Evolutionary conservation across 257 asterid genomes (phyloP).

Genomic region (Fraxinus pennsylvanica): DNA sequence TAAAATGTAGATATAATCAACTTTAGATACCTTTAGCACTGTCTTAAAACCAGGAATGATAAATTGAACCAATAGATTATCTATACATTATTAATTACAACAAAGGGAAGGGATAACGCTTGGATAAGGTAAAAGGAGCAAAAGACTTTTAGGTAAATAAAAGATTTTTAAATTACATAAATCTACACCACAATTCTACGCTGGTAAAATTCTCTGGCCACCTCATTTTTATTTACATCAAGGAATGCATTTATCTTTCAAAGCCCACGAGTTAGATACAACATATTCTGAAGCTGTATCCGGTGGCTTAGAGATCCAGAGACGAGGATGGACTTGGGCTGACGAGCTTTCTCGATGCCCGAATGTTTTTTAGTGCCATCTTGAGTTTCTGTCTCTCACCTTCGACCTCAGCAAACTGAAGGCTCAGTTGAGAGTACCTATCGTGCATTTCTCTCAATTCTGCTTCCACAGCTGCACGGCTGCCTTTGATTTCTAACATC

Average conservation of each 20-base stretch:
- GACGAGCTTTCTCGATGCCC: constrained; percentile 51
- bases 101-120: background rate
- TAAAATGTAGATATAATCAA: too few relatives aligned
- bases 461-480: constrained; percentile 60
- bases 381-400: constrained; percentile 91
- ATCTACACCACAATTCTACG: constrained; percentile 24
- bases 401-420: constrained; percentile 96
- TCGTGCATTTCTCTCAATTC: constrained; percentile 91
- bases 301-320: constrained; percentile 28
- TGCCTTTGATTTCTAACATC: constrained; percentile 75
- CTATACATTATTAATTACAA: constrained; percentile 44
- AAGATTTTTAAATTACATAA: constrained; percentile 25
- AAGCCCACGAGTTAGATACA: background rate
- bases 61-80: constrained; percentile 8
- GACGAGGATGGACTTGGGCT: constrained; percentile 48
- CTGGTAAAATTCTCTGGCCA: constrained; percentile 27
- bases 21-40: too few relatives aligned
- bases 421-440: constrained; percentile 85
- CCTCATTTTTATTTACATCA: constrained; percentile 24
- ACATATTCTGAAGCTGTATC: constrained; percentile 20
- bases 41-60: background rate
- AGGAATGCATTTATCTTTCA: constrained; percentile 11
- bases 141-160: background rate
- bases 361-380: constrained; percentile 77
- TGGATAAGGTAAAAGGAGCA: background rate